phyloP scores from a whole-genome alignment of 371 early-diverging fungal species.

The Saksenaea oblongispora region DNA sequence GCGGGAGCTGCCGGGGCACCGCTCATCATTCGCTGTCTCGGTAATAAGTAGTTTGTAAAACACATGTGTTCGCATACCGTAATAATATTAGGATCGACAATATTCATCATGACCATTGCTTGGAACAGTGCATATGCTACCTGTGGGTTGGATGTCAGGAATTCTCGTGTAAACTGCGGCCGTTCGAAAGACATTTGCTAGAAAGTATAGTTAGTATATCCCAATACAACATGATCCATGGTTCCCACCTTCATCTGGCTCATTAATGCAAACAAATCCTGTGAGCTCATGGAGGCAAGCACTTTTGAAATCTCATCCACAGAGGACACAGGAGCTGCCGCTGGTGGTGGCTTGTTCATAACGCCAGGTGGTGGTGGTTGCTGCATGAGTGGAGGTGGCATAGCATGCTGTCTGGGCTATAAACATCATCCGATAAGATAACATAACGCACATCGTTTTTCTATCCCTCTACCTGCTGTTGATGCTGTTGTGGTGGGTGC shows the following conservation, averaged over 20 bases:
- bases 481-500: conserved; percentile 25
- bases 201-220: too few species aligned
- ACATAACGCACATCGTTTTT: too few species aligned
- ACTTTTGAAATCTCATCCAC: conserved; percentile 64
- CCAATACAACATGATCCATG: not conserved
- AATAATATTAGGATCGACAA: conserved; percentile 77
- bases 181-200: conserved; percentile 57
- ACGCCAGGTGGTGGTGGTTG: conserved; percentile 22
- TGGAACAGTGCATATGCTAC: conserved; percentile 88
- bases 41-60: conserved; percentile 11
- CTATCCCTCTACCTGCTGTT: conserved; percentile 5
- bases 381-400: conserved; percentile 19
- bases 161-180: conserved; percentile 70
- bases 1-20: conserved; percentile 15
- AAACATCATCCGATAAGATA: not conserved
- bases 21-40: conserved; percentile 39
- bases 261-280: conserved; percentile 73
- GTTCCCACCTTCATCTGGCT: conserved; percentile 72
- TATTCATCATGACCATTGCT: conserved; percentile 78
- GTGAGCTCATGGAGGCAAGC: conserved; percentile 68
- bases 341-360: conserved; percentile 15
- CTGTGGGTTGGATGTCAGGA: conserved; percentile 80
- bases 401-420: conserved; percentile 2
- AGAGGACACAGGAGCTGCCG: conserved; percentile 20
- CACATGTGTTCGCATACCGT: conserved; percentile 50